Percentiles rank a stretch among this genome's conserved stretches.
These are phyloP conservation scores for Hyparrhenia diplandra DNA, from an alignment of 176 grass and related monocot species.

Conservation along the genomic window DNA sequence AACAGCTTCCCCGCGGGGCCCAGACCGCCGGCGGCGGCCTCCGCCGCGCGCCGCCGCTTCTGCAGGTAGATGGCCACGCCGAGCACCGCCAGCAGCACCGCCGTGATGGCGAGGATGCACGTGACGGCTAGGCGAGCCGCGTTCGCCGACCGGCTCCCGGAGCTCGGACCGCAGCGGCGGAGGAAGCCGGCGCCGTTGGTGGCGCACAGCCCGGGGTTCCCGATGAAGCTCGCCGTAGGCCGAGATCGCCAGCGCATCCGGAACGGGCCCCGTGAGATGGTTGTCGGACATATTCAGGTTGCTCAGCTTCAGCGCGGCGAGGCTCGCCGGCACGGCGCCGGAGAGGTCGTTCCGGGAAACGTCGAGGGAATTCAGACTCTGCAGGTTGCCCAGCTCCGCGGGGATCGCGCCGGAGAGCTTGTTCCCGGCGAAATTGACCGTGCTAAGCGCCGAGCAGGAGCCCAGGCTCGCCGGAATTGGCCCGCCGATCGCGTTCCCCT, in stretches of 20 bases:
- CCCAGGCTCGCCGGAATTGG: constrained; percentile 57
- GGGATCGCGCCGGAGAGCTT: constrained; percentile 60
- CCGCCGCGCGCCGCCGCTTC: constrained; percentile 30
- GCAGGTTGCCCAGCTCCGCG: constrained; percentile 41
- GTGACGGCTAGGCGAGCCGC: constrained; percentile 40
- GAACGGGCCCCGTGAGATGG: constrained; percentile 44
- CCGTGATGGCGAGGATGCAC: constrained; percentile 35
- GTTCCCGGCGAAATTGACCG: constrained; percentile 50
- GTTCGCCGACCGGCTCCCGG: neutral
- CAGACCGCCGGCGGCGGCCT: neutral
- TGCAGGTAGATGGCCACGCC: constrained; percentile 46
- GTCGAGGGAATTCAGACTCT: constrained; percentile 58
- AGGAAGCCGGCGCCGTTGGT: constrained; percentile 36
- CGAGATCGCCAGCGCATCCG: constrained; percentile 47
- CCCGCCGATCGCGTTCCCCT: constrained; percentile 39
- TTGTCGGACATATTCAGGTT: constrained; percentile 61
- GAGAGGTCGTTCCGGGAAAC: constrained; percentile 52
- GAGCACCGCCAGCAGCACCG: constrained; percentile 40
- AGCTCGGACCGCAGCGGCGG: constrained; percentile 21
- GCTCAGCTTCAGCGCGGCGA: constrained; percentile 62
- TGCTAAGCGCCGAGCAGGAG: constrained; percentile 47
- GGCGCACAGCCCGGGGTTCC: constrained; percentile 68
- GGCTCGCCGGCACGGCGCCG: constrained; percentile 56
- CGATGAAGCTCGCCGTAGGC: constrained; percentile 64
- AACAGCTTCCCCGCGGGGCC: constrained; percentile 12